A percentile compares a stretch with the other conserved stretches of the same genome.
Conservation (phyloP, 73 alveolate genomes). For the Stentor roeselii region DNA sequence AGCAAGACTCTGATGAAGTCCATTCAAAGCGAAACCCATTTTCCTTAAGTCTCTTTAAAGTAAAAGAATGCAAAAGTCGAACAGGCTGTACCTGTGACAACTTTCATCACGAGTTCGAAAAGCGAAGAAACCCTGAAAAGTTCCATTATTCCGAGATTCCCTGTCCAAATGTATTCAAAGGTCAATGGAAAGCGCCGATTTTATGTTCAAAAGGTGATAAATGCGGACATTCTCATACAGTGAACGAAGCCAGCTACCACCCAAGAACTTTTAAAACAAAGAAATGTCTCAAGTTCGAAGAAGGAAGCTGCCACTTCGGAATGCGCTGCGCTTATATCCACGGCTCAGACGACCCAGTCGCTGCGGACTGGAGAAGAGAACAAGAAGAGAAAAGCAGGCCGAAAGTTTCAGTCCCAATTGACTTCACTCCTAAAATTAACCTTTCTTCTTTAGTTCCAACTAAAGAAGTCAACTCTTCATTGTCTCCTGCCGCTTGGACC, state of each 20-base stretch:
- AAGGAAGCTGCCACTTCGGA: constrained; percentile 30
- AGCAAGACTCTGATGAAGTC: not conserved
- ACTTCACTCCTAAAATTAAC: not conserved
- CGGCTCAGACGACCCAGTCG: constrained; percentile 24
- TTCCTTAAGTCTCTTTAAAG: not conserved
- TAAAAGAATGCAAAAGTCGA: constrained; percentile 24
- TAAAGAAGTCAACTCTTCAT: not conserved
- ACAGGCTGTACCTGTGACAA: constrained; percentile 25
- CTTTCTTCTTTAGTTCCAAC: not conserved
- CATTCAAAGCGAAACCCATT: not conserved
- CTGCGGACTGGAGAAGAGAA: constrained; percentile 10
- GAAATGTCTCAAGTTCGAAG: not conserved
- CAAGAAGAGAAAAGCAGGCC: constrained; percentile 20
- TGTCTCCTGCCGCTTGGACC: constrained; percentile 19
- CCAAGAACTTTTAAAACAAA: constrained; percentile 26
- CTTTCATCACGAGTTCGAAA: constrained; percentile 31
- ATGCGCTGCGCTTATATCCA: constrained; percentile 16
- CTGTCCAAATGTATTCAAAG: constrained; percentile 22
- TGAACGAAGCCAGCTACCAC: constrained; percentile 33
- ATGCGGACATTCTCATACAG: constrained; percentile 28
- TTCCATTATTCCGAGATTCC: constrained; percentile 17
- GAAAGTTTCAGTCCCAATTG: not conserved
- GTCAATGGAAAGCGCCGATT: constrained; percentile 18
- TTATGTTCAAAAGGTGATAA: constrained; percentile 12
- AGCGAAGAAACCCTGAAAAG: constrained; percentile 19